phyloP scores from a whole-genome alignment of 441 rosid species.

The Aquilaria agallochum region DNA sequence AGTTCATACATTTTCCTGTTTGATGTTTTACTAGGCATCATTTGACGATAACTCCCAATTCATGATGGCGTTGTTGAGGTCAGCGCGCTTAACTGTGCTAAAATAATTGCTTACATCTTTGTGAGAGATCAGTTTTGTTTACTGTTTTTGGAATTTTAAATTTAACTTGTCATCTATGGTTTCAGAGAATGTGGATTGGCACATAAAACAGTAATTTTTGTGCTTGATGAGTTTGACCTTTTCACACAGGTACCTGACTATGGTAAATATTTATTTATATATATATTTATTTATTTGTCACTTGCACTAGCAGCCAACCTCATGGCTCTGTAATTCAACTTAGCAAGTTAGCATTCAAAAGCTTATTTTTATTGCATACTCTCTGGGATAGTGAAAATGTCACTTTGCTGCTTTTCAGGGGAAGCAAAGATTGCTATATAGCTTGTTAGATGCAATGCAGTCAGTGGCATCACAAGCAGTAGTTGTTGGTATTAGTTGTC shows the following conservation, averaged over 20 bases:
- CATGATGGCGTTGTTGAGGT: conserved; percentile 80
- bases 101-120: conserved; percentile 4
- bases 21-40: conserved; percentile 60
- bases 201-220: conserved; percentile 85
- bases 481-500: conserved; percentile 80
- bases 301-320: too few species aligned
- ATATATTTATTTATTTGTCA: conserved; percentile 1
- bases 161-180: conserved; percentile 19
- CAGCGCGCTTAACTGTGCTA: conserved; percentile 20
- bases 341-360: too few species aligned
- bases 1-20: conserved; percentile 3
- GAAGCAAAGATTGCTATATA: conserved; percentile 84
- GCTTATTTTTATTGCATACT: too few species aligned
- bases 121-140: neutral
- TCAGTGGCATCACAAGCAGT: conserved; percentile 92
- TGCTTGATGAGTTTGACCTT: conserved; percentile 86
- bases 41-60: conserved; percentile 90
- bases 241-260: conserved; percentile 68
- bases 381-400: too few species aligned
- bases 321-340: too few species aligned
- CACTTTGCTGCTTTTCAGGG: conserved; percentile 44
- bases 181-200: conserved; percentile 97
- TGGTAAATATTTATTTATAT: neutral
- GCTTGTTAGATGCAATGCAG: conserved; percentile 93
- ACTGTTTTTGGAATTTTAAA: neutral